Base-by-base conservation (phyloP, 2,329 filamentous ascomycete species). In the Cercospora canescens region DNA sequence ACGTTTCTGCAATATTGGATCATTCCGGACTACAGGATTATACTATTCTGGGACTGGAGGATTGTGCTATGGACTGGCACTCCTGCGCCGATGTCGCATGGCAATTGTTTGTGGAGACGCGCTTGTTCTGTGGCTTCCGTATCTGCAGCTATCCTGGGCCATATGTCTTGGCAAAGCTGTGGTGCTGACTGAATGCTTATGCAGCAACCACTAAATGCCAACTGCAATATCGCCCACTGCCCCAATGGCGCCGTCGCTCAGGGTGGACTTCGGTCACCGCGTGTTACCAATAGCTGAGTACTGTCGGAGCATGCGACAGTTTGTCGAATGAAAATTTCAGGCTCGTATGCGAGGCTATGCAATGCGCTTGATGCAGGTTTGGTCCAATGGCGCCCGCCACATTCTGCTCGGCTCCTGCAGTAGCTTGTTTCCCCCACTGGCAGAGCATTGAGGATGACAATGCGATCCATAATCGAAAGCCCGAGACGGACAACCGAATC, bases 291-390 rank as follows among this genome's bases (percentile, higher is more conserved):
- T 28, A 32, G 21, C 57, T 34, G 24, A 39, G 28, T n/a, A 18
- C 8, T 45, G 37, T 41, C 3, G 37, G 48, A 37, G 21, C 48
- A 41, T 24, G 24, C 35, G 16, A 28, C 41, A n/a, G 41, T 60
- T 21, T 60, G 60, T 55, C 54, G 50, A 52, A 57, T 32, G 56
- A 18, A n/a, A 63, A 62, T 66, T 37, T 21, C 35, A 28, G 50
- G 60, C 28, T 60, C 32, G 63, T 68, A 64, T 60, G 54, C 60
- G 64, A 62, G 62, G 64, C 64, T 61, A 45, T 67, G 58, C 50
- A 57, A 69, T 63, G 61, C 58, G 26, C 30, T 24, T 37, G 54
- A 21, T 16, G 45, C 30, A 26, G 14, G 14, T 60, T 32, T 21
- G 32, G n/a, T 11, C 12, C 37, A 48, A 7, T 14, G 12, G 45